Percentiles rank a stretch among this genome's conserved stretches.
Conservation (phyloP, 495 filamentous ascomycete genomes). For the Podospora pseudoanserina region DNA sequence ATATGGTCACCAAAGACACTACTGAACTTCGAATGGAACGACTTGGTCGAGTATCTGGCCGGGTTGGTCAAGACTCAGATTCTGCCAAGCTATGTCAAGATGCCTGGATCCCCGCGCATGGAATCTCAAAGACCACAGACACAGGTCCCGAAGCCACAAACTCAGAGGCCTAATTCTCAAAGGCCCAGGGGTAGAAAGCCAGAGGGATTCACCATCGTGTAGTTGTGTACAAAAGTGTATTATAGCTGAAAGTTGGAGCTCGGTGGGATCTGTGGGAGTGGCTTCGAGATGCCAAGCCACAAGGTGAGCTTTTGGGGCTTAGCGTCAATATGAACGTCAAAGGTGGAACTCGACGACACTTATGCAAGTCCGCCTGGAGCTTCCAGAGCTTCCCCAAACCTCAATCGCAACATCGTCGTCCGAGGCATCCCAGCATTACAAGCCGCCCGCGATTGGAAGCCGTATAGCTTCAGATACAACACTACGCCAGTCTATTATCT, state of each 20-base stretch:
- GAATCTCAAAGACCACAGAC: not conserved
- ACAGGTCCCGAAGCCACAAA: not conserved
- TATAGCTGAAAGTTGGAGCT: not conserved
- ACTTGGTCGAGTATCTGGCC: not conserved
- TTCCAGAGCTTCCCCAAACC: conserved; percentile 9
- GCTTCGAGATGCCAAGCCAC: conserved; percentile 17
- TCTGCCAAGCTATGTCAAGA: not conserved
- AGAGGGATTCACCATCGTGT: not conserved
- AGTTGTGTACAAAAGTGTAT: not conserved
- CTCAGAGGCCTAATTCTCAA: not conserved
- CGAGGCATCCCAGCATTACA: not conserved
- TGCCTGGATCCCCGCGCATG: not conserved
- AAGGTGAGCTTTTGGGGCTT: conserved; percentile 9
- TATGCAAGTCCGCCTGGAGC: not conserved
- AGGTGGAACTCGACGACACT: not conserved
- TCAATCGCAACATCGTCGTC: not conserved
- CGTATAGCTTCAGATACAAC: not conserved
- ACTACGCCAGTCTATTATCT: no score
- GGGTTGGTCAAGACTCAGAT: not conserved
- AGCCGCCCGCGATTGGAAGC: not conserved
- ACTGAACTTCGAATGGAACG: not conserved
- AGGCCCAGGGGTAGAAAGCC: not conserved
- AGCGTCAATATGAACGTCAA: not conserved
- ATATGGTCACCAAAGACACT: not conserved
- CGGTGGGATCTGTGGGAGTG: no score